Conservation (phyloP, 176 grass and related monocot genomes). For the Rhynchospora tenuis region DNA sequence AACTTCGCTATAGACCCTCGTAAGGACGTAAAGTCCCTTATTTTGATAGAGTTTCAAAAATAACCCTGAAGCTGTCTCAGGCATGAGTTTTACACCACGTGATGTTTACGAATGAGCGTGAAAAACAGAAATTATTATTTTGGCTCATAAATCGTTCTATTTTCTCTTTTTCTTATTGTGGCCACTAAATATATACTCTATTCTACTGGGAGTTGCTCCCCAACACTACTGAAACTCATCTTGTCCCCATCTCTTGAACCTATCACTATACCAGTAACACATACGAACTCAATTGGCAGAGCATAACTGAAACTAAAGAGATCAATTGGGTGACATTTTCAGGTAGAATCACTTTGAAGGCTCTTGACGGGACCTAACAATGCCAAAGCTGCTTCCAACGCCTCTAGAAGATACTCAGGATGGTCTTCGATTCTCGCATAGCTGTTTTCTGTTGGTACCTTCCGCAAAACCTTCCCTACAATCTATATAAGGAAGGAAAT, state of each 20-base stretch:
- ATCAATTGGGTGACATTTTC: not conserved
- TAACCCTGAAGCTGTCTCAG: too few species aligned
- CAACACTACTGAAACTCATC: too few species aligned
- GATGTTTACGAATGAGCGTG: too few species aligned
- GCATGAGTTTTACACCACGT: too few species aligned
- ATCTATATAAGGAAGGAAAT: constrained; percentile 37
- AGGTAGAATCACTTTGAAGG: constrained; percentile 18
- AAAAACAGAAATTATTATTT: not conserved
- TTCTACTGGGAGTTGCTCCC: too few species aligned
- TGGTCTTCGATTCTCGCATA: constrained; percentile 51
- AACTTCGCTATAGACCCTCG: not conserved
- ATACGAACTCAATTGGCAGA: not conserved
- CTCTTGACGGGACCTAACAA: constrained; percentile 64
- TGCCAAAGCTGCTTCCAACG: constrained; percentile 52
- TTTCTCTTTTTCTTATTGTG: not conserved
- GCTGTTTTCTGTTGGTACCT: constrained; percentile 31
- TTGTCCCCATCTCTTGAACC: too few species aligned
- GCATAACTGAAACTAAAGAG: not conserved
- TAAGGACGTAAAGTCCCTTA: not conserved
- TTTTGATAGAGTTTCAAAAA: not conserved
- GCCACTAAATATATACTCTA: not conserved
- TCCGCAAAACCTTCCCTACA: constrained; percentile 62
- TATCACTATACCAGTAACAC: not conserved
- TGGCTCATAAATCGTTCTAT: not conserved
- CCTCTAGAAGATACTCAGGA: constrained; percentile 58